Conservation (phyloP, 2,329 filamentous ascomycete genomes). For the Diaporthe sp. region DNA sequence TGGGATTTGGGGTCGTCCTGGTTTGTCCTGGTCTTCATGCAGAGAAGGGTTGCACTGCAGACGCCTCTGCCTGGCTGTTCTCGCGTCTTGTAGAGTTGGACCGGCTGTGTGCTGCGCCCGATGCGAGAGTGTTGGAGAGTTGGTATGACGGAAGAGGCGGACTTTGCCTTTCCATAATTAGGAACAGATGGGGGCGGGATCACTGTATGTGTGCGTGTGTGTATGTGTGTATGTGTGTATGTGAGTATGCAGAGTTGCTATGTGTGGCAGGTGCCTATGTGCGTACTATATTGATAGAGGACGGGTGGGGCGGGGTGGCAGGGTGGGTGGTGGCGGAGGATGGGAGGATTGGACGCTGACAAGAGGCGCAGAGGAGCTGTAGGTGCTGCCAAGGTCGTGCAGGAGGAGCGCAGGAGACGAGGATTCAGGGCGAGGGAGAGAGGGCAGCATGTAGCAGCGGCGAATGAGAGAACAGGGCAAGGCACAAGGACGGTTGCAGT, state of each 20-base stretch:
- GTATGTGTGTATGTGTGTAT: neutral
- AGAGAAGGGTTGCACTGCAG: conserved; percentile 35
- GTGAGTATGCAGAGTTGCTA: neutral
- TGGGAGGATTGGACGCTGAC: conserved; percentile 27
- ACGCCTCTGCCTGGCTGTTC: conserved; percentile 4
- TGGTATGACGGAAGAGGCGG: conserved; percentile 16
- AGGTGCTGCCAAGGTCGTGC: conserved; percentile 1
- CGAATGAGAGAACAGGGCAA: neutral
- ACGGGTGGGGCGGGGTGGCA: neutral
- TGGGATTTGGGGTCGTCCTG: conserved; percentile 14
- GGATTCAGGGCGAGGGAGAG: neutral
- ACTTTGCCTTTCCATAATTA: conserved; percentile 34
- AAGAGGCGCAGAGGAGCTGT: conserved; percentile 15
- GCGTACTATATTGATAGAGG: neutral
- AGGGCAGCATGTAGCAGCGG: neutral
- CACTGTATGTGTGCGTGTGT: neutral
- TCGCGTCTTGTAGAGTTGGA: conserved; percentile 24
- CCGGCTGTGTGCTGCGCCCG: conserved; percentile 24
- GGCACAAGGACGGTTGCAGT: conserved; percentile 24
- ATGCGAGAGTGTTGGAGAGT: neutral
- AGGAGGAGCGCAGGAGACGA: conserved; percentile 4
- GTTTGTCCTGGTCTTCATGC: conserved; percentile 28
- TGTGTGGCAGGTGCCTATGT: neutral
- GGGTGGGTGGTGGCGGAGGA: conserved; percentile 26
- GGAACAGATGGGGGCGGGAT: conserved; percentile 29